phyloP scores from a whole-genome alignment of 2,329 filamentous ascomycete genomes.

The Monosporascus sp. region DNA sequence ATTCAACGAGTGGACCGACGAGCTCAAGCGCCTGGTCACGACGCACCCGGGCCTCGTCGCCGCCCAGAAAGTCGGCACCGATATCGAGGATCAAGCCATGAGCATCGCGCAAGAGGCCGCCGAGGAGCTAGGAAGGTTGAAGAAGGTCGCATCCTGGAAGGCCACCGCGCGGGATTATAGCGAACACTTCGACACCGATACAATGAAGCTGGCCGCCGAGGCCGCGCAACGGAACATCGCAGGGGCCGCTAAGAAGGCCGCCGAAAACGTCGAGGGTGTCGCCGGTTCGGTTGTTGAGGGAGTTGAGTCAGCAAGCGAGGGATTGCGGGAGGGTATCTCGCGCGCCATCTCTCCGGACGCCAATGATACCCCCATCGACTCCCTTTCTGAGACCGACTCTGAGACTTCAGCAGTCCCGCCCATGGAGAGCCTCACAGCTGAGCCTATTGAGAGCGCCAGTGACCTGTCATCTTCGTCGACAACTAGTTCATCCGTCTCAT shows the following conservation, averaged over 20 bases:
- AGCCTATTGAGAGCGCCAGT: constrained; percentile 17
- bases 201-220: constrained; percentile 52
- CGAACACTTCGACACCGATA: constrained; percentile 71
- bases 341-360: constrained; percentile 15
- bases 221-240: constrained; percentile 30
- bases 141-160: constrained; percentile 82
- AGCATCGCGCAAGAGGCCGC: constrained; percentile 70
- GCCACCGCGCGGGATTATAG: constrained; percentile 66
- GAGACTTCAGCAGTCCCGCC: constrained; percentile 17
- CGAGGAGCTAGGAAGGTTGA: constrained; percentile 71
- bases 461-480: constrained; percentile 11
- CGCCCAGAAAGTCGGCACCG: constrained; percentile 61
- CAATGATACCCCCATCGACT: constrained; percentile 12
- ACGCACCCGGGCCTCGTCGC: constrained; percentile 65
- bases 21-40: constrained; percentile 71
- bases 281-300: constrained; percentile 4
- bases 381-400: constrained; percentile 9
- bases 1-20: constrained; percentile 77
- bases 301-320: constrained; percentile 5
- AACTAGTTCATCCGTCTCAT: too few species aligned
- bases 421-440: constrained; percentile 14
- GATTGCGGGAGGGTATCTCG: constrained; percentile 26
- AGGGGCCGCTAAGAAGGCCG: constrained; percentile 20
- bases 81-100: constrained; percentile 77
- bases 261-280: constrained; percentile 13